Evolutionary conservation across 495 filamentous ascomycete genomes (phyloP).

Genomic region (Lophiotrema nucula): DNA sequence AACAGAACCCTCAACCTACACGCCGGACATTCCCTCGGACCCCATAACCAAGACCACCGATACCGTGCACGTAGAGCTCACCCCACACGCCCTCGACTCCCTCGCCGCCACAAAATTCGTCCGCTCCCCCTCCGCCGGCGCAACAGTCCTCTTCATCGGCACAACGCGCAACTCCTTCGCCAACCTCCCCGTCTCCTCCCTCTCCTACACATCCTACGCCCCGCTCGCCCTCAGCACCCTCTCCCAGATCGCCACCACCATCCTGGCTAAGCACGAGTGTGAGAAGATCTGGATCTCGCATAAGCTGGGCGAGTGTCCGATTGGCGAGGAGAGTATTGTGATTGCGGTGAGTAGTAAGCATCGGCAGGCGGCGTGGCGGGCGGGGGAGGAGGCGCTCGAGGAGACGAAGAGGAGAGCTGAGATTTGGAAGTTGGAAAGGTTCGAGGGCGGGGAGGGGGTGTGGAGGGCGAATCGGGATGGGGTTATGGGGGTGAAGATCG

Average conservation of each 20-base stretch:
- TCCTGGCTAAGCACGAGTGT: constrained; percentile 61
- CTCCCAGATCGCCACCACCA: constrained; percentile 59
- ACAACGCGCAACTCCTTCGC: constrained; percentile 87
- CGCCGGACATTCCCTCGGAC: constrained; percentile 16
- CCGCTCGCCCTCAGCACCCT: constrained; percentile 76
- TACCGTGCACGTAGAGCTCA: constrained; percentile 59
- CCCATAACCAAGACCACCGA: constrained; percentile 28
- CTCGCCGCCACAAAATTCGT: constrained; percentile 62
- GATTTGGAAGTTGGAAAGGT: constrained; percentile 95
- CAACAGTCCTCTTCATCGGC: constrained; percentile 50
- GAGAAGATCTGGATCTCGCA: constrained; percentile 76
- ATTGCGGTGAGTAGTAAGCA: constrained; percentile 86
- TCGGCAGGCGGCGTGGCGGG: constrained; percentile 83
- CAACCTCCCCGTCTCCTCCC: constrained; percentile 67
- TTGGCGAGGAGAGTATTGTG: constrained; percentile 87
- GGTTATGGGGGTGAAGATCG: constrained; percentile 47
- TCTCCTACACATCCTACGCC: constrained; percentile 81
- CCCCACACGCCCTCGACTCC: constrained; percentile 61
- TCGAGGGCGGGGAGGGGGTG: constrained; percentile 70
- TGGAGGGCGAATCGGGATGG: constrained; percentile 94
- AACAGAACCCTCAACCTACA: constrained; percentile 20
- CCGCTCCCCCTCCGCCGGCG: constrained; percentile 51
- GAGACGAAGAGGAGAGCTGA: constrained; percentile 79
- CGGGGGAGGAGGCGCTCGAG: constrained; percentile 88
- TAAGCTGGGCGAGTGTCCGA: constrained; percentile 79